These are phyloP conservation scores for Mycena rosella DNA, from an alignment of 768 basidiomycete species.

Conservation along the genomic window DNA sequence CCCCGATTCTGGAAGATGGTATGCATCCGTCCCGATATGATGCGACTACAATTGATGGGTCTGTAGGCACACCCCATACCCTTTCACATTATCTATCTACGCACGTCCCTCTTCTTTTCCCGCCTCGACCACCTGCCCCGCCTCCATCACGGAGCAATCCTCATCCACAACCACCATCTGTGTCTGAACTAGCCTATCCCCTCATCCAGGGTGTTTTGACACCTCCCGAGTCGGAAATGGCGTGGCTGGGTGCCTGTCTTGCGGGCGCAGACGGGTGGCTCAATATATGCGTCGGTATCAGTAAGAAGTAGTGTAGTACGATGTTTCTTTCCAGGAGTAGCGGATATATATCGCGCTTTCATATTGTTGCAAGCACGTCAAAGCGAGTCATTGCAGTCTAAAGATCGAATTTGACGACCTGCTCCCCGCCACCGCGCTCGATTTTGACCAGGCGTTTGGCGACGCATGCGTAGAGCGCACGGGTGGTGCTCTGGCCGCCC, in stretches of 20 bases:
- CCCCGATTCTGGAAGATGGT: slow-evolving; percentile 86
- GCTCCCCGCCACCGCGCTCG: slow-evolving; percentile 80
- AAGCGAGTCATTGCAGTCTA: slow-evolving; percentile 37
- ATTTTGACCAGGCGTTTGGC: slow-evolving; percentile 84
- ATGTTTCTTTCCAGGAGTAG: not conserved
- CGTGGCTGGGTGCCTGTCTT: slow-evolving; percentile 94
- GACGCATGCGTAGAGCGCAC: slow-evolving; percentile 83
- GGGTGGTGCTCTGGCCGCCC: slow-evolving; percentile 62
- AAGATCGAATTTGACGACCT: slow-evolving; percentile 79
- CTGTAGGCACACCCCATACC: slow-evolving; percentile 77
- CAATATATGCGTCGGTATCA: slow-evolving; percentile 84
- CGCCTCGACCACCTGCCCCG: slow-evolving; percentile 58
- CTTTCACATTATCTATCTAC: slow-evolving; percentile 76
- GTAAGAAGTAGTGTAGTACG: slow-evolving; percentile 38
- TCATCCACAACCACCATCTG: slow-evolving; percentile 49
- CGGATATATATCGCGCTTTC: not conserved
- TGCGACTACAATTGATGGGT: slow-evolving; percentile 22
- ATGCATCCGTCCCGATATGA: slow-evolving; percentile 42
- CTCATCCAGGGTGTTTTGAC: slow-evolving; percentile 87
- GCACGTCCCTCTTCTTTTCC: slow-evolving; percentile 87
- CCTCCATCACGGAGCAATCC: slow-evolving; percentile 58
- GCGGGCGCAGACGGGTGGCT: slow-evolving; percentile 97
- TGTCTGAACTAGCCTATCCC: slow-evolving; percentile 75
- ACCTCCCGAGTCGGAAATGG: slow-evolving; percentile 90
- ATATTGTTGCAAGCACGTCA: not conserved